Evolutionary conservation across 2,329 filamentous ascomycete species (phyloP), one percentile per base, ranked within the genome.

Genomic region (Zasmidium citrigriseum): DNA sequence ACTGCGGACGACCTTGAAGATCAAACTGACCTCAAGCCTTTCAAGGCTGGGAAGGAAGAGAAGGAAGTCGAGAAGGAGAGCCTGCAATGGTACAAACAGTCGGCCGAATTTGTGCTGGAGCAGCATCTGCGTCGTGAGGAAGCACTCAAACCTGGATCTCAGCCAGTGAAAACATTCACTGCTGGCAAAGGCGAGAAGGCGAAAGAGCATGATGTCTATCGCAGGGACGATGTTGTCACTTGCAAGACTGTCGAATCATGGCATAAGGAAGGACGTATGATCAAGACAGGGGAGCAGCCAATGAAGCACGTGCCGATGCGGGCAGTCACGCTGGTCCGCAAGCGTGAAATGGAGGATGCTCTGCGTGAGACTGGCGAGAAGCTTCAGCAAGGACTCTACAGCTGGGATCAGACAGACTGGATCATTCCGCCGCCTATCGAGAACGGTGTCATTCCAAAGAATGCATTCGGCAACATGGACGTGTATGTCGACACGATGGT

Each of bases 211-310:
- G 87, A 90, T 1, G 91, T 98, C 0, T 98, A 86, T 70, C 82
- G 82, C 0, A 87, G 93, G 29, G 83, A 84, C 54, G 93, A 98
- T 64, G 86, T 98, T 0, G 86, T 93, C 2, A 82, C 84, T 41
- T 96, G 96, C 72, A 93, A 96, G 74, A 96, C 91, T 24, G 89
- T 90, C 1, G 95, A 99, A 72, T 96, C 91, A 1, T 99, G 95
- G 95, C 95, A 98, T 72, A 97, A 97, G 72, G 93, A 97, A 78
- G 95, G 95, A 0, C 85, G 93, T 11, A 88, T 87, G 23, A 86
- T 95, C 2, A 82, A 84, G 23, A 70, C 80, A 0, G 91, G 90
- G 2, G 86, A 89, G 64, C 77, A 86, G 50, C 90, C 95, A 0
- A 76, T 97, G 59, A 99, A 99, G 73, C 83, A 85, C 45, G 95